Base-by-base conservation (phyloP, 208 protist species). In the Acanthamoeba castellanii region DNA sequence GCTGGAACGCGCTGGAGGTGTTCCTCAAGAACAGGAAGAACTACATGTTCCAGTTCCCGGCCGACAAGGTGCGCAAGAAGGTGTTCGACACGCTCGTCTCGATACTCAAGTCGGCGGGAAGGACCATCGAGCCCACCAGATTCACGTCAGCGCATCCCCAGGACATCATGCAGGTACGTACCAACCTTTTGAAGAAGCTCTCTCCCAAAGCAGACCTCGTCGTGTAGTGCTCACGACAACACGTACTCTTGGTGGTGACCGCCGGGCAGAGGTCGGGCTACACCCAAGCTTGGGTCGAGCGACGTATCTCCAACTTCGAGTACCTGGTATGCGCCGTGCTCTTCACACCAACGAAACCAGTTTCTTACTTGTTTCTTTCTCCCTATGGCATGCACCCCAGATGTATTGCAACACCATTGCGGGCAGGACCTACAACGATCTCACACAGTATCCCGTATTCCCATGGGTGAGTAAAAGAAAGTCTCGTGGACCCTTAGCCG, bases 391-490 rank as follows among this genome's bases (percentile, higher is more conserved):
- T 42, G 37, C 37, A 98, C 82, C 97, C 9, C 11, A 99, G 59
- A 98, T 99, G 97, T 97, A 98, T 84, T 97, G 99, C 68, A 99
- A 99, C 97, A 98, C 98, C 9, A 96, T 99, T 66, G 98, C 98
- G 20, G 99, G 99, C 4, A 97, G 99, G 37, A 98, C 98, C 0
- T 97, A 99, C 95, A 99, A 99, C 96, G 93, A 95, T 97, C 95
- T 99, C 32, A 99, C 98, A 8, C 99, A 99, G 97, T 99, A 99
- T 97, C 99, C 99, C 7, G 98, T 99, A 20, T 99, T 99, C 95
- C 99, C 99, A 27, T 99, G 99, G 98, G 97, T 99, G 14, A 82
- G 99, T 70, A 93, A 13, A 94, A 6, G 45, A 11, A 47, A 47
- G 45, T 47, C 11, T 47, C 11, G 45, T 47, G 3, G 11, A 47